phyloP scores from a whole-genome alignment of 495 filamentous ascomycete genomes.

The Aspergillus taichungensis region DNA sequence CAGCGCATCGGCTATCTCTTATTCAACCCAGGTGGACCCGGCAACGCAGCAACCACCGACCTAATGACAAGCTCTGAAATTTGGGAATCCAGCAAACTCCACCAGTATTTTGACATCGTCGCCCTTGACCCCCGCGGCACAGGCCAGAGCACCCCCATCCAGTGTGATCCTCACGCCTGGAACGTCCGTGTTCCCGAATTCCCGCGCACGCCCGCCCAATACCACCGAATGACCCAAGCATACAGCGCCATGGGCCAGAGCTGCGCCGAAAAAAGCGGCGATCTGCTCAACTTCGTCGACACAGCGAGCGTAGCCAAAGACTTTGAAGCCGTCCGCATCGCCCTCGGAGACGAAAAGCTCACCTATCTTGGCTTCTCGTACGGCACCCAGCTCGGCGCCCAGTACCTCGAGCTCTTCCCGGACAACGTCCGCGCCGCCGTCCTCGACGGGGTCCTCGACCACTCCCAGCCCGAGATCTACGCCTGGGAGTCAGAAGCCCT shows the following conservation, averaged over 20 bases:
- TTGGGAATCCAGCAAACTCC: background rate
- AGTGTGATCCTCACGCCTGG: constrained; percentile 25
- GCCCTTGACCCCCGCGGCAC: constrained; percentile 38
- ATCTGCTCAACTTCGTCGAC: constrained; percentile 20
- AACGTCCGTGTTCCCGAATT: constrained; percentile 26
- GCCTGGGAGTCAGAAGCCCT: constrained; percentile 1
- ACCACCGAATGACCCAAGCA: background rate
- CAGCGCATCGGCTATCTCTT: constrained; percentile 26
- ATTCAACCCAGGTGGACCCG: constrained; percentile 32
- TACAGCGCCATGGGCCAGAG: constrained; percentile 18
- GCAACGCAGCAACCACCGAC: constrained; percentile 10
- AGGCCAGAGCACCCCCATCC: constrained; percentile 28
- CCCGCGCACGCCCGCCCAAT: background rate
- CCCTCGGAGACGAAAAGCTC: constrained; percentile 31
- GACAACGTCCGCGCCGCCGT: constrained; percentile 28
- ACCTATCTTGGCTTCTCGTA: constrained; percentile 51
- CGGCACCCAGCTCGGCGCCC: constrained; percentile 48
- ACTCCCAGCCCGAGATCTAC: constrained; percentile 5
- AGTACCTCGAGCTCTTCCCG: constrained; percentile 35
- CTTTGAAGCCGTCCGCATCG: constrained; percentile 34
- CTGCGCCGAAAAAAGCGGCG: constrained; percentile 26
- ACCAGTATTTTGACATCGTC: constrained; percentile 32
- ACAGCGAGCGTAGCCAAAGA: constrained; percentile 32
- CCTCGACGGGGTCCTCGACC: constrained; percentile 38
- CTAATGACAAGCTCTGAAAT: background rate